Percentiles rank a stretch among this genome's conserved stretches.
These are phyloP conservation scores for Penicillium sp. DNA, from an alignment of 2,329 filamentous ascomycete species.

Conservation along the genomic window DNA sequence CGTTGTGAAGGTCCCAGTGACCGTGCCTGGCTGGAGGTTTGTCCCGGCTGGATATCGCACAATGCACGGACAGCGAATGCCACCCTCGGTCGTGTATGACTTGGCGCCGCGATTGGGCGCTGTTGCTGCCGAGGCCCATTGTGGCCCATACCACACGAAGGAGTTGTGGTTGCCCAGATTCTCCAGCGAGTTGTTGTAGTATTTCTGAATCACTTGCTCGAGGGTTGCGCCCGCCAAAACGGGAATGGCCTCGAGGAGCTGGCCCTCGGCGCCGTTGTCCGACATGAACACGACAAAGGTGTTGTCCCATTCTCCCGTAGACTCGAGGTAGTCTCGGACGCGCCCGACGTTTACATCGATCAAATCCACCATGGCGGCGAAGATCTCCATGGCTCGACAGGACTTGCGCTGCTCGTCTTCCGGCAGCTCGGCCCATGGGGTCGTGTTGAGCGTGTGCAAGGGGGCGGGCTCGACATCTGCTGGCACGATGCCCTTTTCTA, in stretches of 20 bases:
- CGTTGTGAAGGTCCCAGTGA: conserved; percentile 5
- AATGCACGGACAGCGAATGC: conserved; percentile 40
- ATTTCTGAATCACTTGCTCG: conserved; percentile 40
- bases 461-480: conserved; percentile 39
- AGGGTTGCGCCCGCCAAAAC: not conserved
- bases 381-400: conserved; percentile 56
- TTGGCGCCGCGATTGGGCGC: conserved; percentile 45
- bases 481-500: conserved; percentile 56
- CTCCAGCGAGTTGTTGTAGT: conserved; percentile 53
- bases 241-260: not conserved
- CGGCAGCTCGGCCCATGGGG: conserved; percentile 1
- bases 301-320: conserved; percentile 59
- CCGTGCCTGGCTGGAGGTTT: no score
- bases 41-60: conserved; percentile 1
- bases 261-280: conserved; percentile 61
- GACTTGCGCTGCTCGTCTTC: not conserved
- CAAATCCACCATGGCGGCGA: conserved; percentile 62
- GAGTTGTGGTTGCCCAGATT: conserved; percentile 48
- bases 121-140: conserved; percentile 56
- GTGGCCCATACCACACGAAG: conserved; percentile 58
- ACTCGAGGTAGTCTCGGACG: conserved; percentile 55
- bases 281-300: conserved; percentile 64
- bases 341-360: conserved; percentile 62
- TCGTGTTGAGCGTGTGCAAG: not conserved
- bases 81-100: conserved; percentile 50